phyloP scores from a whole-genome alignment of 2,329 filamentous ascomycete genomes.

The Trichophyton simii region DNA sequence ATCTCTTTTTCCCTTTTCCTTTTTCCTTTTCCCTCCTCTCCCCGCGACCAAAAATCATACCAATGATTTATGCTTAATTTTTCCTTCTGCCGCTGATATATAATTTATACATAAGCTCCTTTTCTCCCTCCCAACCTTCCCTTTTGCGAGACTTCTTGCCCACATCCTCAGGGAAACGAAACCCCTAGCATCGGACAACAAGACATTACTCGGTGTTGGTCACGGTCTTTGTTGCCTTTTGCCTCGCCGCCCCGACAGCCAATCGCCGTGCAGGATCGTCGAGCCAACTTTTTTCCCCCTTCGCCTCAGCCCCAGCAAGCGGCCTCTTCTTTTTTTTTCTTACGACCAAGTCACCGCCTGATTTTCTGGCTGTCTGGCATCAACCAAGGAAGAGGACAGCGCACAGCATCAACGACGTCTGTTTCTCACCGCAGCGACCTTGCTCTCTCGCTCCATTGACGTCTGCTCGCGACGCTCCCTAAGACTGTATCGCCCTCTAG shows the following conservation, averaged over 20 bases:
- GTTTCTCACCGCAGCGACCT: too few species aligned
- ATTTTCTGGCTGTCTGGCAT: too few species aligned
- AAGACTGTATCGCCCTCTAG: too few species aligned
- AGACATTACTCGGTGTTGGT: neutral
- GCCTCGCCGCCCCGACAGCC: neutral
- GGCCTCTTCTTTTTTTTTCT: neutral
- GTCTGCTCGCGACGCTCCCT: too few species aligned
- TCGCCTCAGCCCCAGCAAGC: conserved; percentile 1
- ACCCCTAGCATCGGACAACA: neutral
- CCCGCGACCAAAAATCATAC: conserved; percentile 1
- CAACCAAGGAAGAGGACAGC: too few species aligned
- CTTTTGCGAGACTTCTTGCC: conserved; percentile 3
- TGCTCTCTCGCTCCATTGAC: too few species aligned
- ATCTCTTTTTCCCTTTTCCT: neutral
- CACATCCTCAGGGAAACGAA: neutral
- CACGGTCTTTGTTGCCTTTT: neutral
- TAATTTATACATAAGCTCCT: conserved; percentile 4
- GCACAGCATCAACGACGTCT: too few species aligned
- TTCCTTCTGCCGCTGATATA: conserved; percentile 2
- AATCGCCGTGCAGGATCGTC: conserved; percentile 4
- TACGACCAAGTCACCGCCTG: neutral
- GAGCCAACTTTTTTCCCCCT: too few species aligned
- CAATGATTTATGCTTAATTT: conserved; percentile 8
- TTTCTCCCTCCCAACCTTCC: neutral
- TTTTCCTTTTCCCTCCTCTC: neutral